These are phyloP conservation scores for Lyophyllum decastes DNA, from an alignment of 768 basidiomycete genomes.

Conservation along the genomic window DNA sequence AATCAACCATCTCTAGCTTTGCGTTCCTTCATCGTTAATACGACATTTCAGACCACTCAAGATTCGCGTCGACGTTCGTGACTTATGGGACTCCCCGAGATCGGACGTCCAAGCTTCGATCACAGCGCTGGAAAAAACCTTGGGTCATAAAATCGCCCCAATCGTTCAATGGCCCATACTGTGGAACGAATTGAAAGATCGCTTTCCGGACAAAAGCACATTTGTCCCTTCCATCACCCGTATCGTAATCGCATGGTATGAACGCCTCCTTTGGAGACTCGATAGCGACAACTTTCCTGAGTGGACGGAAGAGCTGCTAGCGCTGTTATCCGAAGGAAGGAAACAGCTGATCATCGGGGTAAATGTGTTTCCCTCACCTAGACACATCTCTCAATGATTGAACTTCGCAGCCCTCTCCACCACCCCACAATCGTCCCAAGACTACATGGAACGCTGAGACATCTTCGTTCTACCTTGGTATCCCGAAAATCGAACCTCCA, in stretches of 20 bases:
- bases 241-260: conserved; percentile 34
- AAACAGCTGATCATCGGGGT: conserved; percentile 32
- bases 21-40: too few relatives aligned
- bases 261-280: conserved; percentile 32
- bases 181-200: conserved; percentile 31
- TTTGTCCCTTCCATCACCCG: conserved; percentile 36
- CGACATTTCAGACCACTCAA: conserved; percentile 37
- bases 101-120: conserved; percentile 29
- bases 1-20: too few relatives aligned
- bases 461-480: conserved; percentile 29
- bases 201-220: conserved; percentile 30
- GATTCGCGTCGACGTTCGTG: conserved; percentile 37
- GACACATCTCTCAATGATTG: not conserved
- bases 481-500: conserved; percentile 32
- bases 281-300: conserved; percentile 31
- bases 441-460: conserved; percentile 28
- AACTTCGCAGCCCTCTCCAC: conserved; percentile 18
- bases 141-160: conserved; percentile 35
- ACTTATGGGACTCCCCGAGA: conserved; percentile 24
- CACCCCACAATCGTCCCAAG: conserved; percentile 21
- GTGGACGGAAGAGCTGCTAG: conserved; percentile 38
- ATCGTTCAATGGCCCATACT: conserved; percentile 33
- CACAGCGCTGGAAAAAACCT: conserved; percentile 25
- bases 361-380: not conserved
- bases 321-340: conserved; percentile 18